phyloP scores from a whole-genome alignment of 306 rosid genomes.

The Hippophae tibetana region DNA sequence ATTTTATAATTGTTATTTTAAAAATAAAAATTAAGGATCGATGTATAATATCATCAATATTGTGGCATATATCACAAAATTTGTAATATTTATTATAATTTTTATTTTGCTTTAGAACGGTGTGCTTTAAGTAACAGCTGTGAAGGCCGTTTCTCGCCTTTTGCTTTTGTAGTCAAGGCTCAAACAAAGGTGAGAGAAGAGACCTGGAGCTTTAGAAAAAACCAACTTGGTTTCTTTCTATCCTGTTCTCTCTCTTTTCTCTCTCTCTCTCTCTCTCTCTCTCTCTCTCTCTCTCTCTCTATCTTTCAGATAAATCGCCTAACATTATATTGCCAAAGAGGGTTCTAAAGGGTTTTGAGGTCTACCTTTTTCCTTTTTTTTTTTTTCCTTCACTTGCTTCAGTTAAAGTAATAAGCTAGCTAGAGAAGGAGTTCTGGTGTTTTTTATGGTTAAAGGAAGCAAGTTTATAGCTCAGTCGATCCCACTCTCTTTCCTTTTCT shows the following conservation, averaged over 20 bases:
- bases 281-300: slow-evolving; percentile 1
- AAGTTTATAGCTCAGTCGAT: slow-evolving; percentile 17
- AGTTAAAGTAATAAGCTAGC: slow-evolving; percentile 41
- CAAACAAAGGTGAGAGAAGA: slow-evolving; percentile 21
- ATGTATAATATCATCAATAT: too few relatives aligned
- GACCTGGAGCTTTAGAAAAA: slow-evolving; percentile 3
- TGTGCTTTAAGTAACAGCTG: slow-evolving; percentile 42
- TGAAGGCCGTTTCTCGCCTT: slow-evolving; percentile 63
- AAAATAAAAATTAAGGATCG: too few relatives aligned
- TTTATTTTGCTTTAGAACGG: slow-evolving; percentile 30
- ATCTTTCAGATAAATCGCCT: too few relatives aligned
- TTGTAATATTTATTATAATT: not conserved
- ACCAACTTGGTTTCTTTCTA: too few relatives aligned
- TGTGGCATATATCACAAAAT: too few relatives aligned
- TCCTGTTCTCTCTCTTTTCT: too few relatives aligned
- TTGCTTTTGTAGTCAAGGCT: slow-evolving; percentile 83
- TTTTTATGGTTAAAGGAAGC: slow-evolving; percentile 7
- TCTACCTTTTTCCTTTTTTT: slow-evolving; percentile 37
- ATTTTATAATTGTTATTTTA: too few relatives aligned
- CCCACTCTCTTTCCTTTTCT: slow-evolving; percentile 37
- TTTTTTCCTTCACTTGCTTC: slow-evolving; percentile 28
- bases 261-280: slow-evolving; percentile 3
- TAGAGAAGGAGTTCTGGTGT: slow-evolving; percentile 32
- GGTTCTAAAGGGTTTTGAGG: slow-evolving; percentile 39
- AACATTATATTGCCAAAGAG: slow-evolving; percentile 30